These are phyloP conservation scores for Rhynchospora pubera DNA, from an alignment of 176 grass and related monocot genomes.

Conservation along the genomic window DNA sequence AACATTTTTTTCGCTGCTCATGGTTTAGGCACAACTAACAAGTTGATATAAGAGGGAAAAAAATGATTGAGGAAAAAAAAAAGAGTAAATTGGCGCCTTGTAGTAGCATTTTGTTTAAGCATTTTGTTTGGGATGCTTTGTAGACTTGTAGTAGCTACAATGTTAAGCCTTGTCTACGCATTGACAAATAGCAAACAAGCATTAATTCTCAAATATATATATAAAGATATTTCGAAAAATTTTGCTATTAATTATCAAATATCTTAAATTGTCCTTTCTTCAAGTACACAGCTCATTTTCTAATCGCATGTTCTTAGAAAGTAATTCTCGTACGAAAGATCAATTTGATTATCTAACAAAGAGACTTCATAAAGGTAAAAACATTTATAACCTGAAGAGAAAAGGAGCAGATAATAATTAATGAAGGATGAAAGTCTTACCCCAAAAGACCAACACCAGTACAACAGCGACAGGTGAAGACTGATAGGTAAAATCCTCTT, in stretches of 20 bases:
- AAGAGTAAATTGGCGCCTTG: neutral
- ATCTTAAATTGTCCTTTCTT: too few relatives aligned
- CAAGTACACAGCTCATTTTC: neutral
- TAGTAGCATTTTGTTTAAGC: too few relatives aligned
- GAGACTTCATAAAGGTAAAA: neutral
- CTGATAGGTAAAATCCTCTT: neutral
- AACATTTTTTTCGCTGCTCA: neutral
- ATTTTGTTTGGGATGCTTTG: too few relatives aligned
- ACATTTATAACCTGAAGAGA: neutral
- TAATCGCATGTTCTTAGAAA: neutral
- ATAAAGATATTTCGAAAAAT: too few relatives aligned
- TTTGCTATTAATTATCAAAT: too few relatives aligned
- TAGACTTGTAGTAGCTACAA: too few relatives aligned
- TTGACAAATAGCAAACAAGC: too few relatives aligned
- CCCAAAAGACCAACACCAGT: neutral
- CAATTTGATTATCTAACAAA: neutral
- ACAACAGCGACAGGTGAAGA: neutral
- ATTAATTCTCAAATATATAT: too few relatives aligned
- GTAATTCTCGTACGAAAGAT: neutral
- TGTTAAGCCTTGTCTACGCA: too few relatives aligned
- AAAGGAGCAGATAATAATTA: neutral
- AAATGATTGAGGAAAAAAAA: neutral
- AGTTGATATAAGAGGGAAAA: neutral
- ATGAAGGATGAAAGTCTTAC: neutral
- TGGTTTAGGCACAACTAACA: neutral